A percentile compares a stretch with the other conserved stretches of the same genome.
phyloP scores from a whole-genome alignment of 805 yeast genomes.

The Barnettozyma botsteinii region DNA sequence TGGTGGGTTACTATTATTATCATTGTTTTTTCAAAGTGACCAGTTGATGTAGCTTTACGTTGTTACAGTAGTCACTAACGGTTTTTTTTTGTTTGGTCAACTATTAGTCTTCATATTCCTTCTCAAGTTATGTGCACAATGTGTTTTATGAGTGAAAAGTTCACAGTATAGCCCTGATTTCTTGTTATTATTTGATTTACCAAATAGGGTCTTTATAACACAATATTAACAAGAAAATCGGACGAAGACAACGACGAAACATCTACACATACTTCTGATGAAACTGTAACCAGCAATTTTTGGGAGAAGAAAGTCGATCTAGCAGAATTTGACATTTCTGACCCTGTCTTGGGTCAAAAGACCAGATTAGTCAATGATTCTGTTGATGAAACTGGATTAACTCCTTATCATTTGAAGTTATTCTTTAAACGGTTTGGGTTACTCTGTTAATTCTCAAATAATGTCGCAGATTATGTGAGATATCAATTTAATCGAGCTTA shows the following conservation, averaged over 20 bases:
- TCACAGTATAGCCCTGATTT: too few relatives aligned
- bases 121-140: too few relatives aligned
- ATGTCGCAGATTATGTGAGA: constrained; percentile 40
- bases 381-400: constrained; percentile 55
- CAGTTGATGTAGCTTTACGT: too few relatives aligned
- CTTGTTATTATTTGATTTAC: too few relatives aligned
- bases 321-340: constrained; percentile 20
- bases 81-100: too few relatives aligned
- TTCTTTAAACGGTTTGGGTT: constrained; percentile 48
- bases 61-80: too few relatives aligned
- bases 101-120: too few relatives aligned
- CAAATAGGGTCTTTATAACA: neutral
- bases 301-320: constrained; percentile 16
- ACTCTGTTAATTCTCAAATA: constrained; percentile 45
- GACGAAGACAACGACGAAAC: neutral
- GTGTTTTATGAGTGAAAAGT: too few relatives aligned
- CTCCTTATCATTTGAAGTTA: constrained; percentile 42
- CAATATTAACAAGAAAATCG: neutral
- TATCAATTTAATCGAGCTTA: constrained; percentile 39
- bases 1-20: too few relatives aligned
- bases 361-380: constrained; percentile 45
- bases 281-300: neutral
- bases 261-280: neutral
- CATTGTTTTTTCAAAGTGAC: too few relatives aligned
- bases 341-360: constrained; percentile 27